Conservation (phyloP, 768 basidiomycete genomes). For the Leccinum subgranulosum region DNA sequence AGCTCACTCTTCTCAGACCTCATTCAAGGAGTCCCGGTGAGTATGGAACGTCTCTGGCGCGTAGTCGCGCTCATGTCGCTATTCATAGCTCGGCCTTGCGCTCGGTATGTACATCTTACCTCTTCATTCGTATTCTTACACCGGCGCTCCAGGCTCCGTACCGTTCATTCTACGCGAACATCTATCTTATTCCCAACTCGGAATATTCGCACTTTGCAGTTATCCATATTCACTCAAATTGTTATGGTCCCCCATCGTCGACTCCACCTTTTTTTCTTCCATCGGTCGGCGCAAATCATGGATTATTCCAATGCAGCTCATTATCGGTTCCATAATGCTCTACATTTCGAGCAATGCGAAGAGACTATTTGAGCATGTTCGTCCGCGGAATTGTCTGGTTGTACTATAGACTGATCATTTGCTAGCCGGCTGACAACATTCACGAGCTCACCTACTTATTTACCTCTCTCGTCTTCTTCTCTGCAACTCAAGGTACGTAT, state of each 20-base stretch:
- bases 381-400: constrained; percentile 13
- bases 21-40: constrained; percentile 87
- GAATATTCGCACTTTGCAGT: constrained; percentile 86
- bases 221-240: constrained; percentile 97
- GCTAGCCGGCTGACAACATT: constrained; percentile 80
- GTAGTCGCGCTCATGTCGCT: constrained; percentile 5
- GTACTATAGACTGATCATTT: constrained; percentile 7
- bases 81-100: constrained; percentile 74
- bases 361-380: constrained; percentile 74
- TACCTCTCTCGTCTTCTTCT: constrained; percentile 87
- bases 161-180: constrained; percentile 95
- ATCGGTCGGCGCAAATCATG: constrained; percentile 96
- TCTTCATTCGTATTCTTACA: constrained; percentile 2
- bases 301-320: constrained; percentile 96
- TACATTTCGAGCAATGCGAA: constrained; percentile 74
- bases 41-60: constrained; percentile 28
- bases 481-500: constrained; percentile 88
- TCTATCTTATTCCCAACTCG: constrained; percentile 95
- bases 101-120: constrained; percentile 50
- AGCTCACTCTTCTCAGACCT: constrained; percentile 46
- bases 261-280: constrained; percentile 78
- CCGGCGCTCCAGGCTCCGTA: constrained; percentile 66
- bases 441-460: constrained; percentile 77
- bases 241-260: constrained; percentile 96
- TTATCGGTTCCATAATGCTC: constrained; percentile 82